These are phyloP conservation scores for Mycena galericulata DNA, from an alignment of 768 basidiomycete genomes.

Conservation along the genomic window DNA sequence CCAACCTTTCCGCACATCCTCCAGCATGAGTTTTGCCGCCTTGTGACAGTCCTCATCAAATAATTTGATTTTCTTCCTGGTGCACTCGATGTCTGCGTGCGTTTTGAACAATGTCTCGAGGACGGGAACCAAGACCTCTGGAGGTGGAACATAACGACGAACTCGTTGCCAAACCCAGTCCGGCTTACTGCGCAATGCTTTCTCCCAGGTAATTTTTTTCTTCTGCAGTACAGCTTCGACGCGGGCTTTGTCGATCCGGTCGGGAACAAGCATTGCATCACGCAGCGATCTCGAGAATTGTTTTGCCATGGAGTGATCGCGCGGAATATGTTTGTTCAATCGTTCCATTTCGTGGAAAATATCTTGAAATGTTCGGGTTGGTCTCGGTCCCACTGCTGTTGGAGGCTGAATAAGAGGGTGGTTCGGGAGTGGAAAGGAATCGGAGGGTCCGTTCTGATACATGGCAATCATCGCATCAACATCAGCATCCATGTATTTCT, in stretches of 20 bases:
- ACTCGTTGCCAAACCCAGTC: conserved; percentile 8
- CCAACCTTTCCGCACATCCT: conserved; percentile 7
- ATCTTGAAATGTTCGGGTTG: conserved; percentile 6
- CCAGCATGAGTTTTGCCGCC: background rate
- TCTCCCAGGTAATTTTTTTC: background rate
- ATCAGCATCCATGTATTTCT: background rate
- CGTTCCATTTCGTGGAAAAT: background rate
- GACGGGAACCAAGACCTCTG: background rate
- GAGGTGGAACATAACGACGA: background rate
- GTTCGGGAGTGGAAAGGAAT: too few relatives aligned
- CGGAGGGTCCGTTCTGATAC: background rate
- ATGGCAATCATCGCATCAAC: background rate
- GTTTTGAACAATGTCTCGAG: background rate
- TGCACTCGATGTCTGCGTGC: background rate
- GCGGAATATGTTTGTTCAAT: background rate
- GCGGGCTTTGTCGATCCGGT: conserved; percentile 10
- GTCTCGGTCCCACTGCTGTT: background rate
- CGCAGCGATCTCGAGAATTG: conserved; percentile 7
- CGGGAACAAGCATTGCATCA: background rate
- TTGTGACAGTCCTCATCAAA: background rate
- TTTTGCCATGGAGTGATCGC: background rate
- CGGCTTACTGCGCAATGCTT: background rate
- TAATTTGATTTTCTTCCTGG: background rate
- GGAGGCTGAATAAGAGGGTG: background rate
- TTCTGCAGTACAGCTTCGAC: conserved; percentile 9